Percentiles rank a stretch among this genome's conserved stretches.
These are phyloP conservation scores for Fomitopsis schrenkii DNA, from an alignment of 1,284 basidiomycete genomes.

Conservation along the genomic window DNA sequence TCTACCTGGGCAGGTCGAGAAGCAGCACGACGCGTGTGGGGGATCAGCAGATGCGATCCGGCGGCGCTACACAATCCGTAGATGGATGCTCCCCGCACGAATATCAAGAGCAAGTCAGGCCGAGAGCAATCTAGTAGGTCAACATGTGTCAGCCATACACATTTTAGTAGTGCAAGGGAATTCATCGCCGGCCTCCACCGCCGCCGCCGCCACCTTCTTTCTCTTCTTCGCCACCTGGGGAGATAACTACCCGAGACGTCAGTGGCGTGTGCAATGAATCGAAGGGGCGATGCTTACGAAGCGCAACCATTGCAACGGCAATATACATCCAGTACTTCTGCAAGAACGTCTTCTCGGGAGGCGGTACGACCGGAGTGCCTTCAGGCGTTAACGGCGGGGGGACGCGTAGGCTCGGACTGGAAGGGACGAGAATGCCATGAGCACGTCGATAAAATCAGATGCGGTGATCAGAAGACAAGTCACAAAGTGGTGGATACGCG, in stretches of 20 bases:
- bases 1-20: slow-evolving; percentile 1
- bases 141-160: not conserved
- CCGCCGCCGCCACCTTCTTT: not conserved
- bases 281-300: slow-evolving; percentile 43
- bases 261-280: not conserved
- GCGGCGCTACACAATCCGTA: not conserved
- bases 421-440: slow-evolving; percentile 1
- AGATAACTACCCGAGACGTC: not conserved
- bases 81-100: not conserved
- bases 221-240: slow-evolving; percentile 5
- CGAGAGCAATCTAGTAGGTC: not conserved
- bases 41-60: not conserved
- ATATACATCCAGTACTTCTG: slow-evolving; percentile 92
- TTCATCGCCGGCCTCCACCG: not conserved
- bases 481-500: not conserved
- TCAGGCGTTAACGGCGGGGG: slow-evolving; percentile 64
- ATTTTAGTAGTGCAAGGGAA: not conserved
- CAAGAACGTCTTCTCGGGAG: slow-evolving; percentile 68
- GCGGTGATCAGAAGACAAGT: not conserved
- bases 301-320: slow-evolving; percentile 50
- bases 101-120: not conserved
- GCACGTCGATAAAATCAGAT: not conserved
- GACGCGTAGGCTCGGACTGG: slow-evolving; percentile 59
- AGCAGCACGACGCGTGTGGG: not conserved
- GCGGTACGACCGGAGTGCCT: slow-evolving; percentile 59